These are phyloP conservation scores for Panicum miliaceum DNA, from an alignment of 176 grass and related monocot genomes.

Conservation along the genomic window DNA sequence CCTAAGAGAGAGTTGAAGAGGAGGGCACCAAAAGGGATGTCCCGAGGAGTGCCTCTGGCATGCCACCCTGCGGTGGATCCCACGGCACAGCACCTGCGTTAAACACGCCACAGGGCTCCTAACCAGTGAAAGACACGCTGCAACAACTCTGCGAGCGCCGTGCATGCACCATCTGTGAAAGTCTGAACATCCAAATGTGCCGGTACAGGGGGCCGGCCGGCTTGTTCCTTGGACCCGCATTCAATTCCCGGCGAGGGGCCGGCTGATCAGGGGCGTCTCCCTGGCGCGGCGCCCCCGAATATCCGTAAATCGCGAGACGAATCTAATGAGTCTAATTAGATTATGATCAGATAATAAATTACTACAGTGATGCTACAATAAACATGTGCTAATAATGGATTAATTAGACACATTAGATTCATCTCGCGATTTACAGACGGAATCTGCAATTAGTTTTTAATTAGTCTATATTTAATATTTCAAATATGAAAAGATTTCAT, in stretches of 20 bases:
- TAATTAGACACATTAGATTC: too few species aligned
- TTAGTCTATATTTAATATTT: too few species aligned
- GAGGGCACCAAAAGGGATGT: constrained; percentile 21
- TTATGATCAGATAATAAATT: too few species aligned
- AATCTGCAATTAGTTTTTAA: too few species aligned
- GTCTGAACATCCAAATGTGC: constrained; percentile 51
- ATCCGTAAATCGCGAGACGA: too few species aligned
- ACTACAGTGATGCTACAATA: too few species aligned
- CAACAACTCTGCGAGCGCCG: not conserved
- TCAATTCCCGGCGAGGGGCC: constrained; percentile 32
- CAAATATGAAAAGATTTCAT: too few species aligned
- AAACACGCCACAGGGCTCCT: not conserved
- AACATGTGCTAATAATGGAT: too few species aligned
- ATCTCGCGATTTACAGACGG: too few species aligned
- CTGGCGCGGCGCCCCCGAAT: not conserved
- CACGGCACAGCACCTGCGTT: constrained; percentile 44
- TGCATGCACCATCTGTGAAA: not conserved
- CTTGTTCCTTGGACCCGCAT: not conserved
- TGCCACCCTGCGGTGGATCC: constrained; percentile 23
- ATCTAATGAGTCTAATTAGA: too few species aligned
- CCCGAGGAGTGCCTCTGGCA: not conserved
- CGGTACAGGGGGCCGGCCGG: constrained; percentile 29
- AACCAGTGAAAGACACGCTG: constrained; percentile 17
- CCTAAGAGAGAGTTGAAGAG: not conserved
- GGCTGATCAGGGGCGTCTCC: not conserved